Percentiles rank a stretch among this genome's conserved stretches.
phyloP scores from a whole-genome alignment of 441 rosid species.

The Eutrema salsugineum region DNA sequence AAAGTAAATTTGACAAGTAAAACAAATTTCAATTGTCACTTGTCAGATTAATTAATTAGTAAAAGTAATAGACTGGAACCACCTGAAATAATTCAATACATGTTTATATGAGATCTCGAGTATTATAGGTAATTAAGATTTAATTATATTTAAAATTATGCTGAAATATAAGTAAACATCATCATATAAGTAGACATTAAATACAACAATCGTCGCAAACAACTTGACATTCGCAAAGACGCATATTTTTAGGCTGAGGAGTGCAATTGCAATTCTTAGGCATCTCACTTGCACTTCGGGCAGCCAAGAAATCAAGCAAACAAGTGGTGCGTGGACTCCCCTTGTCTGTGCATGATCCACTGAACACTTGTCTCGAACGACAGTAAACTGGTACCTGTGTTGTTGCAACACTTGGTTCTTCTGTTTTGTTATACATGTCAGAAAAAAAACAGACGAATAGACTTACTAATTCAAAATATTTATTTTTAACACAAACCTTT shows the following conservation, averaged over 20 bases:
- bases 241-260: background rate
- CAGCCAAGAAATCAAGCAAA: slow-evolving; percentile 17
- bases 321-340: slow-evolving; percentile 11
- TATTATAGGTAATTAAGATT: background rate
- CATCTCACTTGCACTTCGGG: slow-evolving; percentile 20
- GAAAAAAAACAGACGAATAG: background rate
- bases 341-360: slow-evolving; percentile 23
- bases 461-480: too few species aligned
- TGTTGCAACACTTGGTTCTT: background rate
- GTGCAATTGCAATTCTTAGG: slow-evolving; percentile 24
- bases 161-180: background rate
- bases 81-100: too few species aligned
- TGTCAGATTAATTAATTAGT: too few species aligned
- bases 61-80: too few species aligned
- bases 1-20: too few species aligned
- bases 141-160: background rate
- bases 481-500: too few species aligned
- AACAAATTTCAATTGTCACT: too few species aligned
- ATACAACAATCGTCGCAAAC: background rate
- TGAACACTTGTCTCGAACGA: slow-evolving; percentile 5
- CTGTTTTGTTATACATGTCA: background rate
- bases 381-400: background rate
- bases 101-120: background rate
- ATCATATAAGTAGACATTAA: background rate
- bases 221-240: slow-evolving; percentile 22